Conservation (phyloP, 2,329 filamentous ascomycete genomes). For the Pyrenochaeta sp. region DNA sequence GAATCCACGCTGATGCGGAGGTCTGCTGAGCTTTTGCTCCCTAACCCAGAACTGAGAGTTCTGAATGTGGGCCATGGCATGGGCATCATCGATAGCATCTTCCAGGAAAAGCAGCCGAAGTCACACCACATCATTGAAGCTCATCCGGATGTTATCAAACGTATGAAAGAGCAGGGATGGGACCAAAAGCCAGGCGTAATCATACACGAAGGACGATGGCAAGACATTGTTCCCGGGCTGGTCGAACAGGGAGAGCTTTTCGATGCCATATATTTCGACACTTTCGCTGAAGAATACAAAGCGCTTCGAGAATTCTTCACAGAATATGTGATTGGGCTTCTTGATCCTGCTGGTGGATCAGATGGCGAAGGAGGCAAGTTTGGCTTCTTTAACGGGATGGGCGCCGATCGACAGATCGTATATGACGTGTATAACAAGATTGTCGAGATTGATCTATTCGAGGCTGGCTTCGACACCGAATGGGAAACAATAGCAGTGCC, state of each 20-base stretch:
- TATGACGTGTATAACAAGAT: conserved; percentile 95
- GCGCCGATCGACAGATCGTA: conserved; percentile 88
- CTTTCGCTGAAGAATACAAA: conserved; percentile 91
- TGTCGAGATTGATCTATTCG: conserved; percentile 86
- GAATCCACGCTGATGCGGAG: conserved; percentile 58
- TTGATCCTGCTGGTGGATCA: conserved; percentile 63
- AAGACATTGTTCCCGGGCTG: conserved; percentile 56
- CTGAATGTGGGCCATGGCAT: conserved; percentile 61
- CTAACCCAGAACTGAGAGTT: conserved; percentile 51
- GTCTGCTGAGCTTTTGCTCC: conserved; percentile 53
- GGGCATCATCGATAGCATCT: conserved; percentile 59
- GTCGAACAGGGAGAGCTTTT: conserved; percentile 53
- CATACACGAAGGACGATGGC: conserved; percentile 59
- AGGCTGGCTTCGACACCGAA: conserved; percentile 87
- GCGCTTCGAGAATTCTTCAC: conserved; percentile 87
- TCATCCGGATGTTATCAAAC: conserved; percentile 57
- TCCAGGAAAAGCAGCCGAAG: conserved; percentile 53
- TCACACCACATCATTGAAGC: conserved; percentile 61
- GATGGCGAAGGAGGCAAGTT: conserved; percentile 59
- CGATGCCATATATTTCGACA: conserved; percentile 86
- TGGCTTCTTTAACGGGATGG: conserved; percentile 77
- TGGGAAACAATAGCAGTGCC: conserved; percentile 83
- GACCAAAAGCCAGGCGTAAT: conserved; percentile 57
- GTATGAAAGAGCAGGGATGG: conserved; percentile 57
- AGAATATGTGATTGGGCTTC: conserved; percentile 81